A percentile compares a stretch with the other conserved stretches of the same genome.
Conservation (phyloP, 371 early-diverging fungal genomes). For the Apophysomyces trapeziformis region DNA sequence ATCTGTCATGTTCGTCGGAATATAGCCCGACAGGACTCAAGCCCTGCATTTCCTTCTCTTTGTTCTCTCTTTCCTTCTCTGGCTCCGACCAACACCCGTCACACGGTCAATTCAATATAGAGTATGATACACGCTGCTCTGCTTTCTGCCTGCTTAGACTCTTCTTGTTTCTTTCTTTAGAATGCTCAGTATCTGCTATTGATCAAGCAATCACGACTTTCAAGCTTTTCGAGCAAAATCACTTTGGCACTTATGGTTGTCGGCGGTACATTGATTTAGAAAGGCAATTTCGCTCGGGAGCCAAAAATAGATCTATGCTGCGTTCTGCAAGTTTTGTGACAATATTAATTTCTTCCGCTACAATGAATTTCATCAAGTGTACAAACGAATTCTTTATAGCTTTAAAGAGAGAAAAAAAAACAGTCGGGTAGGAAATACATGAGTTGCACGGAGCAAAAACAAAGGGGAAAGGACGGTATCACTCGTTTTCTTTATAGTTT, state of each 20-base stretch:
- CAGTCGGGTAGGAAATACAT: conserved; percentile 3
- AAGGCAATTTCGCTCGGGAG: background rate
- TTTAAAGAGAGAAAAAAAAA: background rate
- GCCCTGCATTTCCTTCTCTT: too few relatives aligned
- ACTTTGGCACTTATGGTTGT: too few relatives aligned
- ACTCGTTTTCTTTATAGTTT: background rate
- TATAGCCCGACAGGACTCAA: background rate
- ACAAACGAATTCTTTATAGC: conserved; percentile 6
- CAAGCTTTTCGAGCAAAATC: too few relatives aligned
- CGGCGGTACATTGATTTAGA: background rate
- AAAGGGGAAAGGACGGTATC: background rate
- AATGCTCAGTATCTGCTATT: too few relatives aligned
- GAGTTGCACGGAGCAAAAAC: background rate
- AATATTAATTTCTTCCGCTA: background rate
- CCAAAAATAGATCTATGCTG: background rate
- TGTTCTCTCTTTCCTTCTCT: background rate
- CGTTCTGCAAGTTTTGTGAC: background rate
- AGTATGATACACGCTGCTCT: too few relatives aligned
- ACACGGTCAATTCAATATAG: background rate
- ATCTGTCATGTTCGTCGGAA: background rate
- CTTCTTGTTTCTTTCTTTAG: too few relatives aligned
- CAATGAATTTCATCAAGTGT: conserved; percentile 7
- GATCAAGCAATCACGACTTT: too few relatives aligned
- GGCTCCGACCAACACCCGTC: background rate
- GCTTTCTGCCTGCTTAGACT: too few relatives aligned